Percentiles rank a stretch among this genome's conserved stretches.
Conservation (phyloP, 2,329 filamentous ascomycete genomes). For the Trichoderma lentiforme region DNA sequence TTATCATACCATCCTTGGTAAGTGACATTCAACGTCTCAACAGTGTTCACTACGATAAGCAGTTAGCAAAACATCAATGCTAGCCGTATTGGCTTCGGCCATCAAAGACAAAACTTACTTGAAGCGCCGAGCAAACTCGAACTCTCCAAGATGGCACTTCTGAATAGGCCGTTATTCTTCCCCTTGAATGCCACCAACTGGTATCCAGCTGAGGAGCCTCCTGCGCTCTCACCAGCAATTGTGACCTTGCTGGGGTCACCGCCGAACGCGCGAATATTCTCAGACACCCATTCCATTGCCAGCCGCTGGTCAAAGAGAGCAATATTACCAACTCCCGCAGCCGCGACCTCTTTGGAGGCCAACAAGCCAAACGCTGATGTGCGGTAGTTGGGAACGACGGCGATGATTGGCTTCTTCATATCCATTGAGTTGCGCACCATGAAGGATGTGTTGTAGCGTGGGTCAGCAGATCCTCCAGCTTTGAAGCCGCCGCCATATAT, state of each 20-base stretch:
- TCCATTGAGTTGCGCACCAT: conserved; percentile 1
- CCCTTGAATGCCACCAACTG: conserved; percentile 7
- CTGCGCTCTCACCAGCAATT: conserved; percentile 52
- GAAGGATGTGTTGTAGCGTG: conserved; percentile 10
- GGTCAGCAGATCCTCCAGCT: neutral
- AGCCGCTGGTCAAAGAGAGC: conserved; percentile 38
- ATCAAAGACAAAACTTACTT: neutral
- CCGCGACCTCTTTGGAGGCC: conserved; percentile 11
- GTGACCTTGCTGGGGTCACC: conserved; percentile 46
- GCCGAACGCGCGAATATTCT: conserved; percentile 48
- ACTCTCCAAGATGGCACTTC: conserved; percentile 11
- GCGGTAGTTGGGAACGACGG: conserved; percentile 14
- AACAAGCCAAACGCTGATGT: conserved; percentile 1
- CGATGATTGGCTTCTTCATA: conserved; percentile 12
- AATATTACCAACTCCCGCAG: neutral
- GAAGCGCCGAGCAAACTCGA: conserved; percentile 12
- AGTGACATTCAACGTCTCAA: neutral
- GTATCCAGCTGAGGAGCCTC: conserved; percentile 28
- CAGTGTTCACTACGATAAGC: neutral
- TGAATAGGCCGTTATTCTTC: conserved; percentile 2
- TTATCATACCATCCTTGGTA: conserved; percentile 15
- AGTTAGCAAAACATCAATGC: neutral
- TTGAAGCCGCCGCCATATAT: conserved; percentile 18
- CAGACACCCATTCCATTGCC: conserved; percentile 48
- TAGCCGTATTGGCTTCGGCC: neutral